Evolutionary conservation across 768 basidiomycete species (phyloP), one percentile per base, ranked within the genome.

Genomic region (Suillus subalutaceus): DNA sequence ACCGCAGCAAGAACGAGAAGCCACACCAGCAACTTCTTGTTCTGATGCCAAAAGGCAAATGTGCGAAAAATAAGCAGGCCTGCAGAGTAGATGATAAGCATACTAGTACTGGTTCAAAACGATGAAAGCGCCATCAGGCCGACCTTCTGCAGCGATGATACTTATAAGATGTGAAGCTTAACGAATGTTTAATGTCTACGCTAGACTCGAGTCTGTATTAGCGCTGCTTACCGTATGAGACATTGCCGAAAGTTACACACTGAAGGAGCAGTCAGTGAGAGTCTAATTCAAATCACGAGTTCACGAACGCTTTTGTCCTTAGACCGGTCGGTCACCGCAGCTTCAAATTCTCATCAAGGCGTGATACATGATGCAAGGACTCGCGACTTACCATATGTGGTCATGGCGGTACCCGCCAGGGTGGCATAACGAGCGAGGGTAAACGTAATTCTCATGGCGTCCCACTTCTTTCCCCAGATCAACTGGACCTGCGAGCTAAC

Each of bases 111-210:
- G 10, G 23, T 60, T 64, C 23, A 15, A 13, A 30, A n/a, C 1
- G 23, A 32, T 2, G 2, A 53, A 30, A 16, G 26, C 52, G 52
- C 8, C 30, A 35, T 12, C 37, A 44, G 20, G 26, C n/a, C n/a
- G 16, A 64, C 63, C 58, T 64, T 64, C 63, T 32, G 63, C 40
- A 44, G 59, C 53, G 7, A 64, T n/a, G 1, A 64, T 64, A 12
- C 55, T 59, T 40, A 64, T 41, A 6, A 64, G 43, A 37, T 64
- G 63, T 32, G 43, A 61, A 64, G 6, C 63, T 64, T n/a, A 8
- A 26, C 16, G 7, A 59, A 9, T 56, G 30, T 61, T 44, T 4
- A 41, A 35, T 43, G 16, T 23, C 30, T 23, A 40, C 1, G 16
- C 37, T 62, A 6, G 15, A 64, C 6, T 35, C 9, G 30, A 18